Conservation (phyloP, 176 grass and related monocot genomes). For the Oryza officinalis region DNA sequence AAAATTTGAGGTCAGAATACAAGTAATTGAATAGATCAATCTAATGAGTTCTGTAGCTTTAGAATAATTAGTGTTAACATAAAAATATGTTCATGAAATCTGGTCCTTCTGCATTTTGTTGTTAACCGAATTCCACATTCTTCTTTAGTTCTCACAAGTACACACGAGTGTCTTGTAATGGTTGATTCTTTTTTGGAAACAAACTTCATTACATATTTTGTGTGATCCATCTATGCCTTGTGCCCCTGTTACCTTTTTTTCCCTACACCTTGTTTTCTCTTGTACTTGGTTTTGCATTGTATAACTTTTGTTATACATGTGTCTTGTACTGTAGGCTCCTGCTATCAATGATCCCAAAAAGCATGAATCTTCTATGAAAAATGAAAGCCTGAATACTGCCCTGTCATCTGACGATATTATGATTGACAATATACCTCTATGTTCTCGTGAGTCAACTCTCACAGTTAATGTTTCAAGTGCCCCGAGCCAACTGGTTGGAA, state of each 20-base stretch:
- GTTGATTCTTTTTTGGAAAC: slow-evolving; percentile 20
- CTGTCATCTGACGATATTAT: slow-evolving; percentile 48
- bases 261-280: slow-evolving; percentile 14
- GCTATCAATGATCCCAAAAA: slow-evolving; percentile 41
- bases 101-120: background rate
- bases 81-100: slow-evolving; percentile 17
- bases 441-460: slow-evolving; percentile 41
- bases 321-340: slow-evolving; percentile 59
- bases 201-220: slow-evolving; percentile 19
- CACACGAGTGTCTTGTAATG: slow-evolving; percentile 1
- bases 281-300: slow-evolving; percentile 15
- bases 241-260: background rate
- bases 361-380: slow-evolving; percentile 56
- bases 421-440: slow-evolving; percentile 47
- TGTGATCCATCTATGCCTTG: slow-evolving; percentile 12
- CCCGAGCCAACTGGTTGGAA: slow-evolving; percentile 53
- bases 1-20: slow-evolving; percentile 9
- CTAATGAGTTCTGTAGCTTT: background rate
- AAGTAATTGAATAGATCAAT: background rate
- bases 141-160: background rate
- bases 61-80: slow-evolving; percentile 2
- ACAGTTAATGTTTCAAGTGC: slow-evolving; percentile 45
- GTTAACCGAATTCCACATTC: background rate
- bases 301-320: slow-evolving; percentile 14
- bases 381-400: slow-evolving; percentile 44